Conservation (phyloP, 1,284 basidiomycete genomes). For the Tausonia pullulans region DNA sequence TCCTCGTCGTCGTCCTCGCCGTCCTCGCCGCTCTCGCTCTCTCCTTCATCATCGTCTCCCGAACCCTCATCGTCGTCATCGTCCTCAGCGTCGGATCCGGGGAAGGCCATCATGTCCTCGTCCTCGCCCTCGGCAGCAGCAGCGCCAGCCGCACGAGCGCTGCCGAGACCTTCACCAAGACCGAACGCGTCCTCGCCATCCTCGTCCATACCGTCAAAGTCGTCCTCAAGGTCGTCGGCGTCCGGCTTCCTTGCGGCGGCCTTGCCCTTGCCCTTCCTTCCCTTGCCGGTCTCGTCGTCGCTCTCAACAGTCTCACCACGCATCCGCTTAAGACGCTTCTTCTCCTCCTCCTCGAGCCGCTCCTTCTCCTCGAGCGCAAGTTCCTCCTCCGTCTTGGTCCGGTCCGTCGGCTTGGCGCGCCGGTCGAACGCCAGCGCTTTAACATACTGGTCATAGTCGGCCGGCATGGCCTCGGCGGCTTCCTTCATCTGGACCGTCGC, state of each 20-base stretch:
- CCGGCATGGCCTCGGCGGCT: constrained; percentile 41
- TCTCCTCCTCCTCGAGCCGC: constrained; percentile 73
- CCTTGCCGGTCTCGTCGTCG: constrained; percentile 40
- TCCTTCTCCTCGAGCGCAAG: constrained; percentile 80
- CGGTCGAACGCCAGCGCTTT: constrained; percentile 87
- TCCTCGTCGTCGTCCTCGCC: constrained; percentile 27
- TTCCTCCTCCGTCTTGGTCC: constrained; percentile 95
- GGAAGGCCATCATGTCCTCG: constrained; percentile 25
- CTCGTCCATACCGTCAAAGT: constrained; percentile 46
- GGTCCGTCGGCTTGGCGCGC: constrained; percentile 85
- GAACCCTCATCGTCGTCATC: constrained; percentile 29
- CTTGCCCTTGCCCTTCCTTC: constrained; percentile 34
- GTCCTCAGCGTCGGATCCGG: constrained; percentile 22
- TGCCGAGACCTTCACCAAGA: constrained; percentile 36
- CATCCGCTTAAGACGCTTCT: constrained; percentile 71
- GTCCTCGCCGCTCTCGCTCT: constrained; percentile 25
- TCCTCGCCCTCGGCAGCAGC: constrained; percentile 22
- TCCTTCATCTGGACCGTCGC: constrained; percentile 18
- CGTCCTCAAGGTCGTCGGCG: constrained; percentile 84
- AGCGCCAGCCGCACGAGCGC: constrained; percentile 46
- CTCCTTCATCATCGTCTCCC: constrained; percentile 25
- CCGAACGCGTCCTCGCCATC: constrained; percentile 39
- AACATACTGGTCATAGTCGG: constrained; percentile 79
- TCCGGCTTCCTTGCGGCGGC: constrained; percentile 43
- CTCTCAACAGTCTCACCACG: constrained; percentile 61